phyloP scores from a whole-genome alignment of 2,329 filamentous ascomycete species.

The Phyllosticta ampelicida region DNA sequence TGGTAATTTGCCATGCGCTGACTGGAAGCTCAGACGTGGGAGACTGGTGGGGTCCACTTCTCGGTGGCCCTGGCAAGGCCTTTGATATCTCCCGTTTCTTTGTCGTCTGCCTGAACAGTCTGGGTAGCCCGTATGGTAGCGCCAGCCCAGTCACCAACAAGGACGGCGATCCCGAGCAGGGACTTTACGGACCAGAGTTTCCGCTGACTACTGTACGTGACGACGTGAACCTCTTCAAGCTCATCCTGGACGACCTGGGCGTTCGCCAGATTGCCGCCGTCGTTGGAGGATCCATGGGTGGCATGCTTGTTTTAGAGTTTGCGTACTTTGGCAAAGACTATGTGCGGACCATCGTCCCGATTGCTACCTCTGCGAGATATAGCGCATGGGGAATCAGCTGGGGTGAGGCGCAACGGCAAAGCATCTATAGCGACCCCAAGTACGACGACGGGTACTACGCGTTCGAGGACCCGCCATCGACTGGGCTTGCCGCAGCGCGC shows the following conservation, averaged over 20 bases:
- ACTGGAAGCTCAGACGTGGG: slow-evolving; percentile 76
- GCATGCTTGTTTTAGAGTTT: slow-evolving; percentile 87
- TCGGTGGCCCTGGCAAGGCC: slow-evolving; percentile 65
- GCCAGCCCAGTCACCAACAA: slow-evolving; percentile 84
- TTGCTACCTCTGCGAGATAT: slow-evolving; percentile 74
- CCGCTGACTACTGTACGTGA: slow-evolving; percentile 90
- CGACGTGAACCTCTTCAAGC: slow-evolving; percentile 79
- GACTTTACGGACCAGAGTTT: slow-evolving; percentile 87
- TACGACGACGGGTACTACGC: slow-evolving; percentile 95
- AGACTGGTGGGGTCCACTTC: slow-evolving; percentile 80
- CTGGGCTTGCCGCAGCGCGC: slow-evolving; percentile 83
- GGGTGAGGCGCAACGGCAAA: slow-evolving; percentile 80
- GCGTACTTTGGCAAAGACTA: slow-evolving; percentile 84
- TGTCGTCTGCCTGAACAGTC: slow-evolving; percentile 73
- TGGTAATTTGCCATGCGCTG: slow-evolving; percentile 70
- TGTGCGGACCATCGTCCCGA: slow-evolving; percentile 68
- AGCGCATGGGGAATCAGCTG: slow-evolving; percentile 87
- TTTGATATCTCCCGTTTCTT: slow-evolving; percentile 80
- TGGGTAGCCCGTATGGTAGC: slow-evolving; percentile 76
- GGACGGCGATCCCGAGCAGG: slow-evolving; percentile 64
- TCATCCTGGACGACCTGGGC: slow-evolving; percentile 70
- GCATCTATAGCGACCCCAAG: slow-evolving; percentile 96
- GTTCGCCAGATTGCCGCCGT: slow-evolving; percentile 69
- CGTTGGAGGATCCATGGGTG: slow-evolving; percentile 75
- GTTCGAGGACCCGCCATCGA: slow-evolving; percentile 74